Conservation (phyloP, 768 basidiomycete species). For the Tubosaeta brunneosetosa region DNA sequence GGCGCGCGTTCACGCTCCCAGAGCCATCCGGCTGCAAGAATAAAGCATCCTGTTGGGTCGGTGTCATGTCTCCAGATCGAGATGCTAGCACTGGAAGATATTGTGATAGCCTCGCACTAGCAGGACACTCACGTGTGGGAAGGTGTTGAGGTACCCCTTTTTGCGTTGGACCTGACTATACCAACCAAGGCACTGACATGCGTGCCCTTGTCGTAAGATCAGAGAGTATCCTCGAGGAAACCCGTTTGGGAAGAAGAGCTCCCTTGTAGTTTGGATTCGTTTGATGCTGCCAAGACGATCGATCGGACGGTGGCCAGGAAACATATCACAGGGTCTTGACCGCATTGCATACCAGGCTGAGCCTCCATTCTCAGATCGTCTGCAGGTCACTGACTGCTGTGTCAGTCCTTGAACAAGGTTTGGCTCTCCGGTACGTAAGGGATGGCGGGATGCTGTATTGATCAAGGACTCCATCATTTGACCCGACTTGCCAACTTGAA, state of each 20-base stretch:
- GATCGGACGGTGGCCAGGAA: not conserved
- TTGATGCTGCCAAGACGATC: not conserved
- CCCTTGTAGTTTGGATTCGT: not conserved
- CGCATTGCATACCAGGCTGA: conserved; percentile 9
- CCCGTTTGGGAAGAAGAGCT: not conserved
- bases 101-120: too few species aligned
- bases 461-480: not conserved
- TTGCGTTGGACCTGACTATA: too few species aligned
- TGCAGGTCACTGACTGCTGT: not conserved
- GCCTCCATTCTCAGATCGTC: not conserved
- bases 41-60: not conserved
- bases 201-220: not conserved
- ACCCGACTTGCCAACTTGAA: not conserved
- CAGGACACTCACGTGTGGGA: too few species aligned
- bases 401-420: not conserved
- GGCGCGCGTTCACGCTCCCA: not conserved
- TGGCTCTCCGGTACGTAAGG: conserved; percentile 1
- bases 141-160: too few species aligned
- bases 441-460: conserved; percentile 18
- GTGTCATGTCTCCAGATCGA: not conserved
- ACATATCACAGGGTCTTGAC: not conserved
- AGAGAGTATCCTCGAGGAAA: not conserved
- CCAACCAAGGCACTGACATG: not conserved
- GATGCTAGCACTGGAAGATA: not conserved
- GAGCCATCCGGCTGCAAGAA: not conserved